Evolutionary conservation across 345 rosid species (phyloP).

Genomic region (Ceriops zippeliana): DNA sequence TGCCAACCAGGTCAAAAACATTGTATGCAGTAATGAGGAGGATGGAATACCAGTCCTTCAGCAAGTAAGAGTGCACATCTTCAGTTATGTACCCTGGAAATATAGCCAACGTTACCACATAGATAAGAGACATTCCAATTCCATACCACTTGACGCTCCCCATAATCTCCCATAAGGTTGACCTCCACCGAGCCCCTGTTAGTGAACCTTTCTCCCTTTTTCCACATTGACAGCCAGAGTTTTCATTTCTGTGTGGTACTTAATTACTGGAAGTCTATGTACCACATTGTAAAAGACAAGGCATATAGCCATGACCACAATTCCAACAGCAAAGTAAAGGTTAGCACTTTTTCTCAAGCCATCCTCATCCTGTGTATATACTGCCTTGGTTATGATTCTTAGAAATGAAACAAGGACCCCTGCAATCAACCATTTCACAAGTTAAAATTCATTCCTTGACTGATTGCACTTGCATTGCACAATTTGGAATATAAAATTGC

Average conservation of each 20-base stretch:
- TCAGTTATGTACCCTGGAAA: slow-evolving; percentile 94
- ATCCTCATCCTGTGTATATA: slow-evolving; percentile 57
- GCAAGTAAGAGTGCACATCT: slow-evolving; percentile 76
- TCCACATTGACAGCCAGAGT: slow-evolving; percentile 49
- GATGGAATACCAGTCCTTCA: slow-evolving; percentile 82
- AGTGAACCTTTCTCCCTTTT: slow-evolving; percentile 43
- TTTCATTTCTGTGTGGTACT: slow-evolving; percentile 65
- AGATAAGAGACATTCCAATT: slow-evolving; percentile 64
- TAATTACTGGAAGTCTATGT: slow-evolving; percentile 73
- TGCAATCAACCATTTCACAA: slow-evolving; percentile 27
- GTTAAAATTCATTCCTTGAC: not conserved
- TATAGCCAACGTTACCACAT: slow-evolving; percentile 71
- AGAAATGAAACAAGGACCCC: slow-evolving; percentile 90
- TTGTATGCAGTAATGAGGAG: slow-evolving; percentile 72
- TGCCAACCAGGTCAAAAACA: slow-evolving; percentile 90
- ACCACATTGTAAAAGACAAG: slow-evolving; percentile 65
- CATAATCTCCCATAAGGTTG: slow-evolving; percentile 53
- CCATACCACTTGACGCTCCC: slow-evolving; percentile 72
- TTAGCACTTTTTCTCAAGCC: slow-evolving; percentile 82
- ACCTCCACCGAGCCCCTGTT: slow-evolving; percentile 60
- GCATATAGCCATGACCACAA: slow-evolving; percentile 73
- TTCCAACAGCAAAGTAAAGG: slow-evolving; percentile 70
- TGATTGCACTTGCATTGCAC: not conserved
- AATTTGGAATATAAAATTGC: not conserved
- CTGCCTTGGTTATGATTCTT: slow-evolving; percentile 76